phyloP scores from a whole-genome alignment of 768 basidiomycete species.

The Lentinula boryana region DNA sequence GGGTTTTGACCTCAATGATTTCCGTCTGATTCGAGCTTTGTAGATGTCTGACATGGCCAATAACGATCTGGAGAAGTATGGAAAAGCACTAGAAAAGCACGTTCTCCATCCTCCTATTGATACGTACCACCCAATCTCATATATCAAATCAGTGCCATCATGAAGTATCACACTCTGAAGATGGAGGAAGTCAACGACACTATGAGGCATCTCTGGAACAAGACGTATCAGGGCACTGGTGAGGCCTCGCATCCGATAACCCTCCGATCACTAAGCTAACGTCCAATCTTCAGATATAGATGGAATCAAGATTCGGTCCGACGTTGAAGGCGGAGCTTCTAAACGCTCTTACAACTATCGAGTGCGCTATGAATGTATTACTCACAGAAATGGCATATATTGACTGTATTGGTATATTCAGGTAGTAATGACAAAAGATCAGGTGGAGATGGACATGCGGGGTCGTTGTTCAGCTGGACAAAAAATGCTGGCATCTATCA shows the following conservation, averaged over 20 bases:
- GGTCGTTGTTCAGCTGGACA: conserved; percentile 98
- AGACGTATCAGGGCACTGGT: conserved; percentile 99
- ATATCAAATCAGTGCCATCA: conserved; percentile 69
- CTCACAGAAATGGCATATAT: conserved; percentile 9
- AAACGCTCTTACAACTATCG: conserved; percentile 97
- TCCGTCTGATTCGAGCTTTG: neutral
- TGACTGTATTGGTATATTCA: conserved; percentile 23
- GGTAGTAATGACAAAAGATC: conserved; percentile 99
- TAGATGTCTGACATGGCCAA: conserved; percentile 99
- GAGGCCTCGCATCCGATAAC: conserved; percentile 15
- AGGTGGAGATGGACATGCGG: conserved; percentile 99
- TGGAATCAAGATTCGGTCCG: conserved; percentile 91
- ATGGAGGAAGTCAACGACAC: conserved; percentile 99
- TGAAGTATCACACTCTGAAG: conserved; percentile 96
- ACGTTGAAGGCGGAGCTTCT: conserved; percentile 84
- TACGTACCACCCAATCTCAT: conserved; percentile 8
- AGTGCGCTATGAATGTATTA: conserved; percentile 36
- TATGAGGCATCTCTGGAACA: conserved; percentile 96
- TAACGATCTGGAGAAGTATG: conserved; percentile 95
- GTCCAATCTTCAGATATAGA: conserved; percentile 72
- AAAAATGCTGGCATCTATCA: conserved; percentile 97
- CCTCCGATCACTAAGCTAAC: conserved; percentile 7
- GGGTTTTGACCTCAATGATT: neutral
- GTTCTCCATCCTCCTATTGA: conserved; percentile 15
- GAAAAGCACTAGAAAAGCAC: conserved; percentile 94